phyloP scores from a whole-genome alignment of 805 yeast species.

The Geotrichum ghanense region DNA sequence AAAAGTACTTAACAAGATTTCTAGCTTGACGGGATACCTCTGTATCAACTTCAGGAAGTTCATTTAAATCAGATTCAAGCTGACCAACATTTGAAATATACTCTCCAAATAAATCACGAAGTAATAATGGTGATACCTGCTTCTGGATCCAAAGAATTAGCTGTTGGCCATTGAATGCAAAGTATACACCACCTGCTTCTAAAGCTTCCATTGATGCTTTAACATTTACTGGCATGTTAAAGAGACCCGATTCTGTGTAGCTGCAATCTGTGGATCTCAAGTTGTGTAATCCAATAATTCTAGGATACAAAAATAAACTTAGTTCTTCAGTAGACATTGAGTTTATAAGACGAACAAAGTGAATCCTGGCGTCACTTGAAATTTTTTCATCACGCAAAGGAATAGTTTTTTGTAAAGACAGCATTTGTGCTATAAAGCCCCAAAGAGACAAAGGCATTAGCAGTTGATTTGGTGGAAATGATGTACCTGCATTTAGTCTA shows the following conservation, averaged over 20 bases:
- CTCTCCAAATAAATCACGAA: conserved; percentile 68
- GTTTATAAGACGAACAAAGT: conserved; percentile 39
- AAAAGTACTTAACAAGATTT: conserved; percentile 47
- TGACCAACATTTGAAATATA: conserved; percentile 29
- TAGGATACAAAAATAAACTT: conserved; percentile 65
- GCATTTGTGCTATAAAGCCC: conserved; percentile 53
- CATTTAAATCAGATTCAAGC: conserved; percentile 39
- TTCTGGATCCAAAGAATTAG: conserved; percentile 59
- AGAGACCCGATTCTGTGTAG: conserved; percentile 29
- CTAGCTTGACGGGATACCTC: conserved; percentile 58
- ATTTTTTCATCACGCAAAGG: conserved; percentile 44
- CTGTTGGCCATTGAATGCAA: conserved; percentile 57
- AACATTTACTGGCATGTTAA: conserved; percentile 39
- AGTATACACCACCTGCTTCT: conserved; percentile 63
- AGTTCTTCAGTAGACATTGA: conserved; percentile 45
- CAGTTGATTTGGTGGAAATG: conserved; percentile 44
- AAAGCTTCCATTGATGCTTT: conserved; percentile 33
- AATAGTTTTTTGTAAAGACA: conserved; percentile 58
- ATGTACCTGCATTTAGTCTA: conserved; percentile 32
- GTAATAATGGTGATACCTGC: conserved; percentile 50
- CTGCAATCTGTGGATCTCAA: conserved; percentile 47
- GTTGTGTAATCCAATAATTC: conserved; percentile 60
- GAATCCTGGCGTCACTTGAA: conserved; percentile 54
- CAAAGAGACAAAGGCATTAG: conserved; percentile 73
- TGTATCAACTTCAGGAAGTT: conserved; percentile 61